These are phyloP conservation scores for Periglandula ipomoeae DNA, from an alignment of 2,329 filamentous ascomycete genomes.

Conservation along the genomic window DNA sequence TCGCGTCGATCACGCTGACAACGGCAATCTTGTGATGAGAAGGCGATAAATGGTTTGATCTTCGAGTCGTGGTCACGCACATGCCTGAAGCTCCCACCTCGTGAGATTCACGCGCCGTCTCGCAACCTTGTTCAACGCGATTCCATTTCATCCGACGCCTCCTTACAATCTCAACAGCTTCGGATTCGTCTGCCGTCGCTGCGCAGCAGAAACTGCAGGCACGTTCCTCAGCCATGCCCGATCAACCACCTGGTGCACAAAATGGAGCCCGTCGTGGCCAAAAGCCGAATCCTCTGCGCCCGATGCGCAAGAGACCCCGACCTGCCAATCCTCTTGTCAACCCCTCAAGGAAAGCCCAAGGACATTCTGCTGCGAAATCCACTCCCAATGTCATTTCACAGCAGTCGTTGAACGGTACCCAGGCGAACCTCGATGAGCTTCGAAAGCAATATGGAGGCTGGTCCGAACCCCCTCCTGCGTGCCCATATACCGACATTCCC, in stretches of 20 bases:
- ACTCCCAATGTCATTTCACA: constrained; percentile 13
- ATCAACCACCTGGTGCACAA: constrained; percentile 25
- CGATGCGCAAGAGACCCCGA: constrained; percentile 29
- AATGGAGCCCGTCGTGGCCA: constrained; percentile 22
- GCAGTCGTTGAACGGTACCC: constrained; percentile 18
- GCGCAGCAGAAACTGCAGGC: too few species aligned
- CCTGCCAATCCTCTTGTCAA: constrained; percentile 55
- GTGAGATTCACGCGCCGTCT: too few species aligned
- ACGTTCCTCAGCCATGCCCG: constrained; percentile 30
- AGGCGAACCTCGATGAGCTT: constrained; percentile 29
- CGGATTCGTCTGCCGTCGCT: too few species aligned
- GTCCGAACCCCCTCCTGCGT: constrained; percentile 41
- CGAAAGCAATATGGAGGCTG: constrained; percentile 46
- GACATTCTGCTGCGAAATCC: constrained; percentile 14
- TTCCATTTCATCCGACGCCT: too few species aligned
- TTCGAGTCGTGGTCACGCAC: too few species aligned
- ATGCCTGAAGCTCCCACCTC: too few species aligned
- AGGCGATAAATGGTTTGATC: too few species aligned
- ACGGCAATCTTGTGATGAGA: too few species aligned
- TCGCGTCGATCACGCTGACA: too few species aligned
- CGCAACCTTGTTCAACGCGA: too few species aligned
- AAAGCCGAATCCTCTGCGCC: constrained; percentile 28
- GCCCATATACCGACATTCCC: constrained; percentile 48
- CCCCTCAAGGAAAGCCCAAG: constrained; percentile 39
- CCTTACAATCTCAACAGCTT: too few species aligned